Evolutionary conservation across 1,284 basidiomycete species (phyloP).

Genomic region (Cryptococcus sp.): DNA sequence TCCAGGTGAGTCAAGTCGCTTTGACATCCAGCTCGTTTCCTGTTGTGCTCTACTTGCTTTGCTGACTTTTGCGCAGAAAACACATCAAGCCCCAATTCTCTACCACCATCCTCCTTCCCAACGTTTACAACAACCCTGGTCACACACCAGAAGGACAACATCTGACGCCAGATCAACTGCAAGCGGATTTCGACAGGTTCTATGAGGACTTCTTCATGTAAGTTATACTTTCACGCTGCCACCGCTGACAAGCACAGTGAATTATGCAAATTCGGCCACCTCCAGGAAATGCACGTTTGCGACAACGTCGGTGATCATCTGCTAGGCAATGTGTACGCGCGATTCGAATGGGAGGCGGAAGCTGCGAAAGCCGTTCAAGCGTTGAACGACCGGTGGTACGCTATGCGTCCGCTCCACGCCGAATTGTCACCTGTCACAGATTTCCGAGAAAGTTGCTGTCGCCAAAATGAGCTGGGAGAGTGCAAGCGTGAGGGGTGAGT

Average conservation of each 20-base stretch:
- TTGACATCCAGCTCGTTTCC: slow-evolving; percentile 7
- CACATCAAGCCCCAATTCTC: slow-evolving; percentile 97
- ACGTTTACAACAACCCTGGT: slow-evolving; percentile 97
- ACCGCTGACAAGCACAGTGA: slow-evolving; percentile 57
- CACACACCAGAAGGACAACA: slow-evolving; percentile 79
- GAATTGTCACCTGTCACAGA: slow-evolving; percentile 98
- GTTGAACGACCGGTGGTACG: slow-evolving; percentile 97
- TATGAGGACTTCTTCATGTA: slow-evolving; percentile 89
- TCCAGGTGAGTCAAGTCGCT: slow-evolving; percentile 38
- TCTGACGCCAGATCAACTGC: slow-evolving; percentile 68
- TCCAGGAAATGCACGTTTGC: slow-evolving; percentile 96
- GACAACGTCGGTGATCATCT: slow-evolving; percentile 99
- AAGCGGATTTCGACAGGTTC: slow-evolving; percentile 94
- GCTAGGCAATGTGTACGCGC: slow-evolving; percentile 97
- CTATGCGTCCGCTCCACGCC: slow-evolving; percentile 94
- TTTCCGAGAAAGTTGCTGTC: slow-evolving; percentile 97
- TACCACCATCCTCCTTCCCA: slow-evolving; percentile 95
- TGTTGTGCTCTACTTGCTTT: slow-evolving; percentile 10
- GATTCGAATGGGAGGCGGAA: slow-evolving; percentile 98
- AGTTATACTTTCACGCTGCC: slow-evolving; percentile 18
- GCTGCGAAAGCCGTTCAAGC: slow-evolving; percentile 90
- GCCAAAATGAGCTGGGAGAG: slow-evolving; percentile 97
- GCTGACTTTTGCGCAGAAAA: slow-evolving; percentile 64
- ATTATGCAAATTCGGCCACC: slow-evolving; percentile 89
- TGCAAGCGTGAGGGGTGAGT: slow-evolving; percentile 82